Evolutionary conservation across 768 basidiomycete genomes (phyloP).

Genomic region (Boletus reticulatus): DNA sequence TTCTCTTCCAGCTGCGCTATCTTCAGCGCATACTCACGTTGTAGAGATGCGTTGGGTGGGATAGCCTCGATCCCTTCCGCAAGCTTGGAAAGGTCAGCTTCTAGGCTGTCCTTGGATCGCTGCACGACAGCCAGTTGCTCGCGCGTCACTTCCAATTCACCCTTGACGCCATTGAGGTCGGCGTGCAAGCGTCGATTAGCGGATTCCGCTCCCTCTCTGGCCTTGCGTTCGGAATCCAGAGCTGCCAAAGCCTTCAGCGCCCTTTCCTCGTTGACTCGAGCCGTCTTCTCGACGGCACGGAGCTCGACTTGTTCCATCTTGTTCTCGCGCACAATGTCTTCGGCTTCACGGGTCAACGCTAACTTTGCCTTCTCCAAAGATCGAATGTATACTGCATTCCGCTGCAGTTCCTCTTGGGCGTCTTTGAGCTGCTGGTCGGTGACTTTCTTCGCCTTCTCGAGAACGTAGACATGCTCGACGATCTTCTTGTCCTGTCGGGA

Average conservation of each 20-base stretch:
- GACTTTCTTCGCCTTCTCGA: slow-evolving; percentile 92
- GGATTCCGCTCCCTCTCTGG: slow-evolving; percentile 64
- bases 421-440: slow-evolving; percentile 89
- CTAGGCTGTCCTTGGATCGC: slow-evolving; percentile 63
- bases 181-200: slow-evolving; percentile 57
- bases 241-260: slow-evolving; percentile 53
- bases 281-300: slow-evolving; percentile 66
- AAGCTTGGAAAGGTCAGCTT: slow-evolving; percentile 63
- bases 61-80: slow-evolving; percentile 57
- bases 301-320: slow-evolving; percentile 67
- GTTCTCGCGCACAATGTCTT: slow-evolving; percentile 75
- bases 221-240: slow-evolving; percentile 64
- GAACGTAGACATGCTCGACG: slow-evolving; percentile 94
- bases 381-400: slow-evolving; percentile 71
- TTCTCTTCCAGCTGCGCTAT: slow-evolving; percentile 63
- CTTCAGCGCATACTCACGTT: slow-evolving; percentile 60
- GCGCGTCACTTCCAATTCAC: slow-evolving; percentile 54
- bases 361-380: slow-evolving; percentile 83
- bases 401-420: slow-evolving; percentile 74
- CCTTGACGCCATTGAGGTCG: slow-evolving; percentile 54
- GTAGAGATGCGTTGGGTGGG: slow-evolving; percentile 54
- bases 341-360: slow-evolving; percentile 73
- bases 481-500: slow-evolving; percentile 96
- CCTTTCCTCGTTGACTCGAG: slow-evolving; percentile 59
- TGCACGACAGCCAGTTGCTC: slow-evolving; percentile 53